These are phyloP conservation scores for Excoecaria cochinchinensis DNA, from an alignment of 345 rosid species.

Conservation along the genomic window DNA sequence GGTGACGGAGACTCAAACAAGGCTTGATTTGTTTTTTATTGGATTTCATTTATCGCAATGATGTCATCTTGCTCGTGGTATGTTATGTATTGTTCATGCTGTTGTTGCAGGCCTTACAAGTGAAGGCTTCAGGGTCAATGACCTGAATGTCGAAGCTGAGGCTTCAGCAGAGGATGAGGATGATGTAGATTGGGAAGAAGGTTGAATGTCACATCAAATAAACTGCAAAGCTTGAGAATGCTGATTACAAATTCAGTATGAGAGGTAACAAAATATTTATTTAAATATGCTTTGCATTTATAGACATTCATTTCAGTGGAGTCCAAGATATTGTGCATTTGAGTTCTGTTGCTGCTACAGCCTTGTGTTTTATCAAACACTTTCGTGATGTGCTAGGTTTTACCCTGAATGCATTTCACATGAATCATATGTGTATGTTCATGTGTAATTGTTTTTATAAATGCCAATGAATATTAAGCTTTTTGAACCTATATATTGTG, in stretches of 20 bases:
- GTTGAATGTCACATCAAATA: conserved; percentile 29
- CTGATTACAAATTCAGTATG: background rate
- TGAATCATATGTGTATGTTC: no score
- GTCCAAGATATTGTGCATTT: background rate
- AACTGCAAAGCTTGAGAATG: background rate
- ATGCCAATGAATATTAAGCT: no score
- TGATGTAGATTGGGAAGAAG: conserved; percentile 89
- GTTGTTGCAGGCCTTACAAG: conserved; percentile 40
- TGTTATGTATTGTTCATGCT: background rate
- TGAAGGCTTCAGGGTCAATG: conserved; percentile 59
- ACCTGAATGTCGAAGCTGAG: conserved; percentile 81
- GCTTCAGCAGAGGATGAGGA: conserved; percentile 72
- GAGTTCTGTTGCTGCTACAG: background rate
- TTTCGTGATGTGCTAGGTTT: background rate
- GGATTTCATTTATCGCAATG: background rate
- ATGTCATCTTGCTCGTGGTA: background rate
- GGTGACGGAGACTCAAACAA: background rate
- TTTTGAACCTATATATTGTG: no score
- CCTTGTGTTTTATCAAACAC: background rate
- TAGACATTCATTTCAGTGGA: background rate
- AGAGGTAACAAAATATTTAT: background rate
- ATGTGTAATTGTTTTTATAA: no score
- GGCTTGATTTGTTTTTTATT: background rate
- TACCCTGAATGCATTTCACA: background rate
- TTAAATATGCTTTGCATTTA: background rate